phyloP scores from a whole-genome alignment of 2,329 filamentous ascomycete species.

The Cercospora beticola region DNA sequence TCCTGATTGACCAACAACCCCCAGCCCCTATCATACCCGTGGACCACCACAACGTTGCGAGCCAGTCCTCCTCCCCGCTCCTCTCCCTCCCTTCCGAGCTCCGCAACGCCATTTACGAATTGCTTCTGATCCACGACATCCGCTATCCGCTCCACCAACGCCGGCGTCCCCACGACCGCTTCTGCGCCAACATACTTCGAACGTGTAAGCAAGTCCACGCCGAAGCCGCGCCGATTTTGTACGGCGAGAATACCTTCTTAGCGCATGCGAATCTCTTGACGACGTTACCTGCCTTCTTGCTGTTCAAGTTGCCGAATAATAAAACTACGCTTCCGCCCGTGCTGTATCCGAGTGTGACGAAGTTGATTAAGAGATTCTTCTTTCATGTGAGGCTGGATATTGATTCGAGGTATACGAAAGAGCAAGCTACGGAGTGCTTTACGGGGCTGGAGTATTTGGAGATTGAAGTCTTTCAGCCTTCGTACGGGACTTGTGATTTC shows the following conservation, averaged over 20 bases:
- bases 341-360: conserved; percentile 33
- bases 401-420: conserved; percentile 47
- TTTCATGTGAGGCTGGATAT: conserved; percentile 51
- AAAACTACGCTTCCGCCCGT: conserved; percentile 38
- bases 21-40: neutral
- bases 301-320: conserved; percentile 23
- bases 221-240: conserved; percentile 49
- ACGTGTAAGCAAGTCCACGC: conserved; percentile 44
- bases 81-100: conserved; percentile 59
- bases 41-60: conserved; percentile 6
- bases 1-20: neutral
- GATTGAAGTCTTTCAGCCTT: conserved; percentile 52
- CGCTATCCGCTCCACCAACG: conserved; percentile 13
- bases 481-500: conserved; percentile 46
- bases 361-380: conserved; percentile 46
- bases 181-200: conserved; percentile 45
- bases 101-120: conserved; percentile 56
- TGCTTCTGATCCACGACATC: conserved; percentile 36
- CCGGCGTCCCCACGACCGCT: conserved; percentile 32
- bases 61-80: conserved; percentile 30
- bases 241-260: conserved; percentile 51
- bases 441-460: conserved; percentile 48
- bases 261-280: conserved; percentile 51
- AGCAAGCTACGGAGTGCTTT: conserved; percentile 46
- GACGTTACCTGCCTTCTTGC: conserved; percentile 43